Conservation (phyloP, 1,139 yeast species). For the Sugiyamaella xylanicola region DNA sequence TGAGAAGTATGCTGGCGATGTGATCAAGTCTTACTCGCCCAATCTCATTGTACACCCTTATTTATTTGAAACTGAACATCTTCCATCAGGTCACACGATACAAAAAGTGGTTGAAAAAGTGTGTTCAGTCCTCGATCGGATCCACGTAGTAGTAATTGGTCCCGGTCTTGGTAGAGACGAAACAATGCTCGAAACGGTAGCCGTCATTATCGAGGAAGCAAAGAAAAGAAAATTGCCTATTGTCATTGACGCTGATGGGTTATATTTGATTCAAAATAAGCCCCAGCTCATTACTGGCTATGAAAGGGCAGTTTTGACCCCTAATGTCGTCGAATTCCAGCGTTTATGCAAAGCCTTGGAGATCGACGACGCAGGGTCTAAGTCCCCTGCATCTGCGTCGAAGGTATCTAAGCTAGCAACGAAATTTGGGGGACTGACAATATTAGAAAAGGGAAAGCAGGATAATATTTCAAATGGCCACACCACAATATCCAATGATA, state of each 20-base stretch:
- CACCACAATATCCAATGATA: constrained; percentile 33
- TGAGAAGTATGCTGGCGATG: constrained; percentile 72
- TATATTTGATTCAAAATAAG: constrained; percentile 59
- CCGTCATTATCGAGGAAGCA: constrained; percentile 59
- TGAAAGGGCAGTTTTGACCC: constrained; percentile 71
- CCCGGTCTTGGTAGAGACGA: constrained; percentile 92
- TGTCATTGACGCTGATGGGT: constrained; percentile 87
- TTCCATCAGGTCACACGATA: constrained; percentile 9
- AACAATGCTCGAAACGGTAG: constrained; percentile 63
- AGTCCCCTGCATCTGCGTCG: constrained; percentile 36
- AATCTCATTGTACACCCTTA: constrained; percentile 97
- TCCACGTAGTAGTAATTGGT: constrained; percentile 84
- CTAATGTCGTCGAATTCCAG: constrained; percentile 83
- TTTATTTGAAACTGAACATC: constrained; percentile 41
- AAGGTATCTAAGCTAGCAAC: constrained; percentile 48
- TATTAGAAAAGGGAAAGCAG: constrained; percentile 68
- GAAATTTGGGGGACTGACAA: constrained; percentile 60
- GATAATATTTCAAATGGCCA: constrained; percentile 64
- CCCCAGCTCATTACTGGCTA: constrained; percentile 58
- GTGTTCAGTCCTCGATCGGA: constrained; percentile 55
- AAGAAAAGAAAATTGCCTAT: constrained; percentile 59
- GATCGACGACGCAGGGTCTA: constrained; percentile 26
- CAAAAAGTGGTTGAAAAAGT: constrained; percentile 56
- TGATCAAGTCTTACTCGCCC: constrained; percentile 87
- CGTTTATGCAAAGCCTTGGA: constrained; percentile 48